These are phyloP conservation scores for Viola pubescens DNA, from an alignment of 441 rosid species.

Conservation along the genomic window DNA sequence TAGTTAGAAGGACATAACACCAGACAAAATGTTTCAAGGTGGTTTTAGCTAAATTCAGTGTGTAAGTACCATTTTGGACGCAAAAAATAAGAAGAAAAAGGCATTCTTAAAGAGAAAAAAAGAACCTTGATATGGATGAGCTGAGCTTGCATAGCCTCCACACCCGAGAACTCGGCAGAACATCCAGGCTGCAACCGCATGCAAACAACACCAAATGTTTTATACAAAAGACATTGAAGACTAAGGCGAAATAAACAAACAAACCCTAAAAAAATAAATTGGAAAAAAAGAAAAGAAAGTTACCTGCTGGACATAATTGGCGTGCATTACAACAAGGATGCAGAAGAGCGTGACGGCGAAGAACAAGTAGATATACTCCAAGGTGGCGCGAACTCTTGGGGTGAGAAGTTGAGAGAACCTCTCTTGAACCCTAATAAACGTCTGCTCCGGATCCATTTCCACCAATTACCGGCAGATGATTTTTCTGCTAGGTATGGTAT, in stretches of 20 bases:
- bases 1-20: too few species aligned
- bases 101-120: not conserved
- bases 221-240: not conserved
- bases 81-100: not conserved
- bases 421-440: conserved; percentile 90
- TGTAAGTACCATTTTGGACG: too few species aligned
- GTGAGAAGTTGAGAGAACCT: conserved; percentile 85
- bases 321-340: conserved; percentile 96
- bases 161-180: conserved; percentile 75
- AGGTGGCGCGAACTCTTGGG: conserved; percentile 61
- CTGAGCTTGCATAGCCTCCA: conserved; percentile 53
- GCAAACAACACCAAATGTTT: conserved; percentile 1
- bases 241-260: not conserved
- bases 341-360: conserved; percentile 75
- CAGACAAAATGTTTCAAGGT: too few species aligned
- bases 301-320: conserved; percentile 97
- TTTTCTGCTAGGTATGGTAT: too few species aligned
- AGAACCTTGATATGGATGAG: conserved; percentile 77
- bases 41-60: too few species aligned
- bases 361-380: conserved; percentile 75
- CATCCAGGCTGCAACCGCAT: conserved; percentile 66
- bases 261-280: not conserved
- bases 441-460: conserved; percentile 92
- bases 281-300: not conserved
- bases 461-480: not conserved